These are phyloP conservation scores for Gossypium thurberi DNA, from an alignment of 345 rosid genomes.

Conservation along the genomic window DNA sequence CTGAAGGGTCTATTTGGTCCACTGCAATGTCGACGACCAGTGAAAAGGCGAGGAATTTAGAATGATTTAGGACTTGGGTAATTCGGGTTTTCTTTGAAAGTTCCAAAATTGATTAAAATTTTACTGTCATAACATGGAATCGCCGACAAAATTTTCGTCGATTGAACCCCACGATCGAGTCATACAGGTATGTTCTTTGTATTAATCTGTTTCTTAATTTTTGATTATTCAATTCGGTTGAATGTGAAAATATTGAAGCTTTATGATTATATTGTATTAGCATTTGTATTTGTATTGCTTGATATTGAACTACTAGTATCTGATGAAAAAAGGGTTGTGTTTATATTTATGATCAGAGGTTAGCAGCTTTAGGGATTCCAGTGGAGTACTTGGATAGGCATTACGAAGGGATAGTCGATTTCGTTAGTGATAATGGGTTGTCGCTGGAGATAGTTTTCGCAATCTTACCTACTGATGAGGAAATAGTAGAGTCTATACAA, in stretches of 20 bases:
- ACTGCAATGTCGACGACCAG: background rate
- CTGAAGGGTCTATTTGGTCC: background rate
- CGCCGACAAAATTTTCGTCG: conserved; percentile 32
- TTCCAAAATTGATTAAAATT: background rate
- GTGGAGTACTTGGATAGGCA: conserved; percentile 33
- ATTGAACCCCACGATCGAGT: conserved; percentile 45
- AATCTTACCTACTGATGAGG: conserved; percentile 64
- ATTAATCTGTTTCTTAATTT: background rate
- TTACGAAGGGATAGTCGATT: conserved; percentile 46
- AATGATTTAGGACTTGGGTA: background rate
- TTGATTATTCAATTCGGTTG: background rate
- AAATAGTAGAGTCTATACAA: conserved; percentile 34
- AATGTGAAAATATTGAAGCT: background rate
- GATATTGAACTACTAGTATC: background rate
- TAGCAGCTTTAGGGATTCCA: conserved; percentile 55
- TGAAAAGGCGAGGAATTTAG: background rate
- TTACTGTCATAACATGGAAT: conserved; percentile 41
- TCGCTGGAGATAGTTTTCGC: conserved; percentile 45
- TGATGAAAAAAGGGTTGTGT: background rate
- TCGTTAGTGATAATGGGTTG: conserved; percentile 35
- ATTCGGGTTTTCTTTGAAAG: conserved; percentile 1
- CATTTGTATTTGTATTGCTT: background rate
- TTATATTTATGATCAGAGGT: conserved; percentile 47
- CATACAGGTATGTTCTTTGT: conserved; percentile 29
- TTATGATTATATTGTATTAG: background rate